Evolutionary conservation across 176 grass and related monocot species (phyloP), one percentile per base, ranked within the genome.

Genomic region (Oryza australiensis): DNA sequence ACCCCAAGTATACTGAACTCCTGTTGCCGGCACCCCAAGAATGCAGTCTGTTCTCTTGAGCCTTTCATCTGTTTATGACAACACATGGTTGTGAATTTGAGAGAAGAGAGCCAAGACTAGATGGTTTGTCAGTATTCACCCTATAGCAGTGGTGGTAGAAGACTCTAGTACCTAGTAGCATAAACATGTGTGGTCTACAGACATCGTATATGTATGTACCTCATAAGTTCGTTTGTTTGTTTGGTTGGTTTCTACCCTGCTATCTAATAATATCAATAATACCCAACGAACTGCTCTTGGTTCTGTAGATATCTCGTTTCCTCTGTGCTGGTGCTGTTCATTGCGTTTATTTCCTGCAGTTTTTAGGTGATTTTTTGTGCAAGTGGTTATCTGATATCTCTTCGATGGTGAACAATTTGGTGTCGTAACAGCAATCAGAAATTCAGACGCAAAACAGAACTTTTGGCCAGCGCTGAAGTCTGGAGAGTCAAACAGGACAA

Each of bases 1-100:
- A 68, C 73, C 87, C 9, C 46, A 73, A 84, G 77, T 86, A 64
- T 73, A 63, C 70, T 94, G 79, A 88, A n/a, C 1, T 7, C 51
- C 18, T 55, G 51, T 55, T 5, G 51, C 51, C 5, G 46, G 51
- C 20, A 55, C 18, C 51, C 20, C 51, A 55, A 55, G 12, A 69
- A 75, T 43, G 79, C 26, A 80, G 76, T 75, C 55, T n/a, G 20
- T 75, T 84, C 43, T 79, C 43, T 68, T 18, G 5, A 8, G 18
- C 33, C 57, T 35, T 28, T 75, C 35, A 18, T 73, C 12, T 30
- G 68, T 68, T 76, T 41, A 23, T 64, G 28, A 45, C 23, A 34
- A 12, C 40, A 43, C 33, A 42, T 38, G 5, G 6, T 60, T 80
- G 68, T 42, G 60, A 59, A 66, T 41, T 33, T 12, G 5, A 43